A percentile compares a stretch with the other conserved stretches of the same genome.
phyloP scores from a whole-genome alignment of 441 rosid species.

The Euphorbia schlechtendalii region DNA sequence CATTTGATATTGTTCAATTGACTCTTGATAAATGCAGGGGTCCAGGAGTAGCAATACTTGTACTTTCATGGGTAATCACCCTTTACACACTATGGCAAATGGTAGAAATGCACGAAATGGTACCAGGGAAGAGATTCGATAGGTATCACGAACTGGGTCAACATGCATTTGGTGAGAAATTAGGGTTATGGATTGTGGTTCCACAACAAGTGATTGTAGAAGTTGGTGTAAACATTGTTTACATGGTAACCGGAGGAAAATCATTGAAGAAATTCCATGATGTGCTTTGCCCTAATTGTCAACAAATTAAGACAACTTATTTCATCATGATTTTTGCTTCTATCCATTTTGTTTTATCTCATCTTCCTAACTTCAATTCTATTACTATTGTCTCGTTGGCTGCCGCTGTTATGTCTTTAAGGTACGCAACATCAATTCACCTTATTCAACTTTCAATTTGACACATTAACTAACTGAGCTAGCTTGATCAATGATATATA shows the following conservation, averaged over 20 bases:
- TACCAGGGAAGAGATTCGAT: slow-evolving; percentile 69
- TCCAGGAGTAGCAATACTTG: slow-evolving; percentile 47
- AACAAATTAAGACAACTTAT: slow-evolving; percentile 40
- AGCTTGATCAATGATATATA: no score
- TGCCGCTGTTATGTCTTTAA: slow-evolving; percentile 74
- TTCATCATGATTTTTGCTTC: slow-evolving; percentile 70
- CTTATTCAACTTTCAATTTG: no score
- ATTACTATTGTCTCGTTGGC: slow-evolving; percentile 54
- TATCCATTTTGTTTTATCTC: slow-evolving; percentile 58
- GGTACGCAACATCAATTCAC: slow-evolving; percentile 28
- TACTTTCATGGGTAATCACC: slow-evolving; percentile 61
- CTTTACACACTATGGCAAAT: slow-evolving; percentile 81
- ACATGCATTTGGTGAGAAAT: slow-evolving; percentile 65
- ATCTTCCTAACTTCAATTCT: slow-evolving; percentile 75
- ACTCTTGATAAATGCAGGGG: slow-evolving; percentile 39
- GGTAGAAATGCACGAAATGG: slow-evolving; percentile 90
- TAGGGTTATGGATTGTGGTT: slow-evolving; percentile 73
- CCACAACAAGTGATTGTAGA: slow-evolving; percentile 75
- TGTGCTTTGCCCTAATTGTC: slow-evolving; percentile 45
- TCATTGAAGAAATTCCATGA: slow-evolving; percentile 69
- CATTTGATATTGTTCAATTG: no score
- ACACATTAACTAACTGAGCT: no score
- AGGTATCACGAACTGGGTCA: slow-evolving; percentile 79
- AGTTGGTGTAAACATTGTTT: slow-evolving; percentile 56
- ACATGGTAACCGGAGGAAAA: slow-evolving; percentile 85